These are phyloP conservation scores for Lachancea lanzarotensis DNA, from an alignment of 805 yeast species.

Conservation along the genomic window DNA sequence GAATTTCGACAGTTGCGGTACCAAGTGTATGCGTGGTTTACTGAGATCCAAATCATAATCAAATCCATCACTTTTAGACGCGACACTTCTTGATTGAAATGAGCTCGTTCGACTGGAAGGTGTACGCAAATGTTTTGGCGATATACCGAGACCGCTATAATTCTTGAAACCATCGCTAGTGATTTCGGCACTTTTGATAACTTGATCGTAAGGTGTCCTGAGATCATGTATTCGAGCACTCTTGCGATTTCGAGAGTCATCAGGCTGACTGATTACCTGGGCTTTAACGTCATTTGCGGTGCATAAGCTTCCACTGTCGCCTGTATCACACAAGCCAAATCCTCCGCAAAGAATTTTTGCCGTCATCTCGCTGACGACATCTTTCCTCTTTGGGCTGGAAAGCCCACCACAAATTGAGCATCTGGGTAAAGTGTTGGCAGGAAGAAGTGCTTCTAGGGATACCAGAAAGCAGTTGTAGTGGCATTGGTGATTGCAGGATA, in stretches of 20 bases:
- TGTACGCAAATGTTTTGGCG: not conserved
- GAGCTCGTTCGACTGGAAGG: not conserved
- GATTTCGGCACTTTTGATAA: conserved; percentile 27
- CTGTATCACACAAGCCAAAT: not conserved
- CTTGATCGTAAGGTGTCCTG: conserved; percentile 26
- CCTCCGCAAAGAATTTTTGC: conserved; percentile 12
- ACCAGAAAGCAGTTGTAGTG: conserved; percentile 41
- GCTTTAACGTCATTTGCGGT: not conserved
- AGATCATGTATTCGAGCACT: conserved; percentile 1
- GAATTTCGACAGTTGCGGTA: conserved; percentile 21
- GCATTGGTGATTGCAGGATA: conserved; percentile 39
- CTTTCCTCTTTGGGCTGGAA: conserved; percentile 27
- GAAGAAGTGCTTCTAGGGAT: conserved; percentile 19
- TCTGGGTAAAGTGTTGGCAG: conserved; percentile 16
- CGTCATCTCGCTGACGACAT: conserved; percentile 23
- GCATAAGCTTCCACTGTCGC: not conserved
- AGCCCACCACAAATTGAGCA: conserved; percentile 25
- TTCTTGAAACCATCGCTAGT: conserved; percentile 25
- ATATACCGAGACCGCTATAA: conserved; percentile 1
- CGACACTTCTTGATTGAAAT: not conserved
- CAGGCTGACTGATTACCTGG: not conserved
- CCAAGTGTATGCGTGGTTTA: conserved; percentile 13
- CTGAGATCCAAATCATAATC: conserved; percentile 1
- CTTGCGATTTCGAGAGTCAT: not conserved
- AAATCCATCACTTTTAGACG: not conserved